Evolutionary conservation across 2,329 filamentous ascomycete species (phyloP).

Genomic region (Basipetospora chlamydospora): DNA sequence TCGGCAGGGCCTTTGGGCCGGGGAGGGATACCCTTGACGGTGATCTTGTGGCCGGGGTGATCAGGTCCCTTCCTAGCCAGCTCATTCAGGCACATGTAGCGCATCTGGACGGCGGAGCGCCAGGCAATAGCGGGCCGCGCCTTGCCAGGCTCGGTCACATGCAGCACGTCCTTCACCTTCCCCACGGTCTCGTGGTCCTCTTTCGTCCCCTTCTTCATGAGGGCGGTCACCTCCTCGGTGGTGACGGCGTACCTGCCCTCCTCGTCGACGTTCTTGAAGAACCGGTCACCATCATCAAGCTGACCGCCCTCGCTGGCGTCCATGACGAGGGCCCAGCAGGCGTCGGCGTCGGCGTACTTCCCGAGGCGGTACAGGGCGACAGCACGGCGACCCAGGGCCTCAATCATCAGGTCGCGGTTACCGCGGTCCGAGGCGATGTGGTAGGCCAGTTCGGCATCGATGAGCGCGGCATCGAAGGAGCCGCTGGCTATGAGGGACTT

Average conservation of each 20-base stretch:
- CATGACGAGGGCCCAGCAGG: conserved; percentile 49
- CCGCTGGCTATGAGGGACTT: conserved; percentile 57
- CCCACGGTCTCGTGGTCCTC: conserved; percentile 8
- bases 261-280: conserved; percentile 19
- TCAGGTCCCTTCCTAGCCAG: conserved; percentile 29
- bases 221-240: conserved; percentile 14
- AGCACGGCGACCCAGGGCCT: conserved; percentile 70
- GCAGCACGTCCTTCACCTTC: conserved; percentile 7
- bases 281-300: conserved; percentile 5
- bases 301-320: conserved; percentile 20
- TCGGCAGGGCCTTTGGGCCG: not conserved
- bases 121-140: too few relatives aligned
- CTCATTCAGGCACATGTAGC: conserved; percentile 19
- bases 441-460: conserved; percentile 54
- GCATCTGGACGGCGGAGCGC: not conserved
- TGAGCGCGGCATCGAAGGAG: conserved; percentile 48
- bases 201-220: conserved; percentile 7
- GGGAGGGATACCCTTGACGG: conserved; percentile 13
- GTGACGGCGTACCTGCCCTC: conserved; percentile 33
- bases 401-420: conserved; percentile 59
- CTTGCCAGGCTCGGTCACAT: conserved; percentile 13
- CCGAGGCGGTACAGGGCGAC: conserved; percentile 58
- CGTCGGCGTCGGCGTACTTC: conserved; percentile 59
- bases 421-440: conserved; percentile 49
- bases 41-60: conserved; percentile 31